Conservation (phyloP, 2,329 filamentous ascomycete genomes). For the Colletotrichum lentis region DNA sequence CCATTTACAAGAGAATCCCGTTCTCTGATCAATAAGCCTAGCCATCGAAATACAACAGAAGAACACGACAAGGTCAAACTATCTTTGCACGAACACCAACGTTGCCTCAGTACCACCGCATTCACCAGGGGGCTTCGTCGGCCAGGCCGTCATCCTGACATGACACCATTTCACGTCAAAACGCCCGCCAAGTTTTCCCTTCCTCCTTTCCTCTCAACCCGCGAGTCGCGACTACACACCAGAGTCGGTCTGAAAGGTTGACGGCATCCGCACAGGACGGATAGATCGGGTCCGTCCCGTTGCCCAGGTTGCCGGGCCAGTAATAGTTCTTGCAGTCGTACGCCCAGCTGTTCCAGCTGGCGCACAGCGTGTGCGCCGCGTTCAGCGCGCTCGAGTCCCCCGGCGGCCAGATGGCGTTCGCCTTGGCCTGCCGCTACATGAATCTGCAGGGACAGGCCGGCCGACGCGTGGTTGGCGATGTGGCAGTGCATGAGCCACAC, state of each 20-base stretch:
- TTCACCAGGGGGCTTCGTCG: neutral
- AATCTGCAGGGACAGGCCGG: conserved; percentile 24
- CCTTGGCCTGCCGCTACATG: conserved; percentile 15
- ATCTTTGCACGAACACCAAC: neutral
- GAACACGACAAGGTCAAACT: neutral
- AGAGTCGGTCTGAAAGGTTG: conserved; percentile 15
- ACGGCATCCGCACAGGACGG: conserved; percentile 12
- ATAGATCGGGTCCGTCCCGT: neutral
- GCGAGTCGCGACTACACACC: neutral
- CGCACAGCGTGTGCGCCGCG: conserved; percentile 13
- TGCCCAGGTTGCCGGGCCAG: conserved; percentile 20
- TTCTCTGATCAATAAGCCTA: too few relatives aligned
- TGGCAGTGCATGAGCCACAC: conserved; percentile 61
- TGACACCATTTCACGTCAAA: neutral
- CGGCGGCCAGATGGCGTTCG: conserved; percentile 19
- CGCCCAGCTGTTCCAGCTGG: conserved; percentile 29
- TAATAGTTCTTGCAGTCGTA: conserved; percentile 31
- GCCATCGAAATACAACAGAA: too few relatives aligned
- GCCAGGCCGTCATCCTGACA: too few relatives aligned
- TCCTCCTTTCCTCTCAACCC: too few relatives aligned
- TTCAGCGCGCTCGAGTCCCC: conserved; percentile 3
- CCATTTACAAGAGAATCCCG: neutral
- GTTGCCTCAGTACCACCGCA: neutral
- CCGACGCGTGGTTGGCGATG: conserved; percentile 56
- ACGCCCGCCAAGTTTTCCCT: neutral